Conservation (phyloP, 2,329 filamentous ascomycete genomes). For the Setomelanomma holmii region DNA sequence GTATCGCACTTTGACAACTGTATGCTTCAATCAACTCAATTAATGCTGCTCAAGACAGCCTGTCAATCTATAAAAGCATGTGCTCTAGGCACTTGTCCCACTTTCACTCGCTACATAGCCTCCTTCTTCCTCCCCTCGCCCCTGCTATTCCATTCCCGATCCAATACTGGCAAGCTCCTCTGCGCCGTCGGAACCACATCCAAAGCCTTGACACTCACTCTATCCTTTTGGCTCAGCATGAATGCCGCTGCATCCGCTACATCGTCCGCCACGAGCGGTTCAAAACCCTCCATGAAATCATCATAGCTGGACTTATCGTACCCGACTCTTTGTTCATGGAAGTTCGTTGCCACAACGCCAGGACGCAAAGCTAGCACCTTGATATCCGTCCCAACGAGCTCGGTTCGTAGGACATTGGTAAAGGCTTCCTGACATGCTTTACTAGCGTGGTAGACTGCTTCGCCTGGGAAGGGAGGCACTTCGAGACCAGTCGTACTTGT, state of each 20-base stretch:
- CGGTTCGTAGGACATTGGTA: constrained; percentile 57
- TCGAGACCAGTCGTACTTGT: constrained; percentile 58
- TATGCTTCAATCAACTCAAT: too few species aligned
- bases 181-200: constrained; percentile 57
- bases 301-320: constrained; percentile 53
- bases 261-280: constrained; percentile 54
- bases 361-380: constrained; percentile 57
- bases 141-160: constrained; percentile 42
- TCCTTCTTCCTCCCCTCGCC: constrained; percentile 7
- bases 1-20: too few species aligned
- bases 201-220: constrained; percentile 55
- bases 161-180: constrained; percentile 47
- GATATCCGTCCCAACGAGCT: constrained; percentile 56
- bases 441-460: constrained; percentile 58
- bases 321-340: constrained; percentile 54
- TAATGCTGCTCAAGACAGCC: too few species aligned
- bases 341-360: constrained; percentile 58
- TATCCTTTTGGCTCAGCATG: constrained; percentile 52
- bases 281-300: constrained; percentile 55
- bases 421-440: constrained; percentile 60
- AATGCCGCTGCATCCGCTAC: constrained; percentile 53
- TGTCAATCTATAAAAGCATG: not conserved
- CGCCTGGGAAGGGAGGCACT: constrained; percentile 57
- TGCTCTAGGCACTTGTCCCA: not conserved
- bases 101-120: not conserved